phyloP scores from a whole-genome alignment of 495 filamentous ascomycete species.

The Cercophora scortea region DNA sequence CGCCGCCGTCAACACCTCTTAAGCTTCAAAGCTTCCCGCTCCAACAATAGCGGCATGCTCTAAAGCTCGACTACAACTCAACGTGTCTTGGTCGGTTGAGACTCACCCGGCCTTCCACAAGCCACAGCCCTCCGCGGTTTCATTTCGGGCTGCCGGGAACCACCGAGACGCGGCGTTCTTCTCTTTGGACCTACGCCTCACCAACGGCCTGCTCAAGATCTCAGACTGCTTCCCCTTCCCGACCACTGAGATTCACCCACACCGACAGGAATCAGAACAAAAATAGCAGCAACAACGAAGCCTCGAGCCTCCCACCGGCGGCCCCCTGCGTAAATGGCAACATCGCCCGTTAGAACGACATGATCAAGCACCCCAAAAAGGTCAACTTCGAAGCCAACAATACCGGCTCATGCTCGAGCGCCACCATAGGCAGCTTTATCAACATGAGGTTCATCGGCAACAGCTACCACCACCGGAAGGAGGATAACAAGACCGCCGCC shows the following conservation, averaged over 20 bases:
- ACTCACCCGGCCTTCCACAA: no score
- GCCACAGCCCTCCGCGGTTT: no score
- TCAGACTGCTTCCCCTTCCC: conserved; percentile 96
- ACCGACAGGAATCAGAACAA: conserved; percentile 72
- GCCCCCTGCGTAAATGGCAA: conserved; percentile 90
- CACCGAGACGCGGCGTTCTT: no score
- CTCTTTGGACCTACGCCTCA: conserved; percentile 8
- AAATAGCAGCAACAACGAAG: no score
- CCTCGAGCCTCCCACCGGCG: conserved; percentile 70
- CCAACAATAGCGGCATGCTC: no score
- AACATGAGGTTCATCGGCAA: conserved; percentile 94
- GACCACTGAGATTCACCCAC: conserved; percentile 61
- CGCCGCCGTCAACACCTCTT: no score
- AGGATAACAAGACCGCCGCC: conserved; percentile 89
- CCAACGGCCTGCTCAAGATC: conserved; percentile 72
- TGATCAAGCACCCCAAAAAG: conserved; percentile 91
- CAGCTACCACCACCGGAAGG: conserved; percentile 92
- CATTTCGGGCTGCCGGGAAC: no score
- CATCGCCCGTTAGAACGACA: conserved; percentile 82
- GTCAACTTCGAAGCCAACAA: conserved; percentile 98
- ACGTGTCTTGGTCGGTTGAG: no score
- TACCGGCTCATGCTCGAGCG: conserved; percentile 96
- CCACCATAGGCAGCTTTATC: conserved; percentile 97
- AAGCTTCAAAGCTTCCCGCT: no score
- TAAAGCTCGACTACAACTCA: no score